Percentiles rank a stretch among this genome's conserved stretches.
phyloP scores from a whole-genome alignment of 1,284 basidiomycete genomes.

The Caloboletus firmus region DNA sequence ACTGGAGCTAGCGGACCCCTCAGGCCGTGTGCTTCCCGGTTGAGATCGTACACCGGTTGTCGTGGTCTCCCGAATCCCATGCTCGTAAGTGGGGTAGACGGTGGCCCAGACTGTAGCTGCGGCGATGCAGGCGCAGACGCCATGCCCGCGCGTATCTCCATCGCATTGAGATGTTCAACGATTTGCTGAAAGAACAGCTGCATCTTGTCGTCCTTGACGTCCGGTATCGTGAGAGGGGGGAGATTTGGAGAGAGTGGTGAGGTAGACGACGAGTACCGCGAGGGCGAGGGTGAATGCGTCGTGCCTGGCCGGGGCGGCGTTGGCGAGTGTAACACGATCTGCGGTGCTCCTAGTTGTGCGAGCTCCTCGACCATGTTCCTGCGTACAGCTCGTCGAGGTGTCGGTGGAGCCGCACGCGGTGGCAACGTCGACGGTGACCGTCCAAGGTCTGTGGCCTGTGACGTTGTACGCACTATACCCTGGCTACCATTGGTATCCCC shows the following conservation, averaged over 20 bases:
- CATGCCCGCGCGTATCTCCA: slow-evolving; percentile 49
- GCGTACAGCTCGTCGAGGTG: slow-evolving; percentile 47
- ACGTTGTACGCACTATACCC: slow-evolving; percentile 24
- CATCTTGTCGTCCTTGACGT: slow-evolving; percentile 58
- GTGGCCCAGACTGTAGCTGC: slow-evolving; percentile 13
- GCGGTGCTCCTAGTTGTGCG: slow-evolving; percentile 15
- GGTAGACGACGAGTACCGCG: slow-evolving; percentile 23
- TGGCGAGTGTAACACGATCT: slow-evolving; percentile 34
- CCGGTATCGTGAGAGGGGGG: slow-evolving; percentile 39
- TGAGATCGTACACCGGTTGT: slow-evolving; percentile 11
- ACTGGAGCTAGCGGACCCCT: slow-evolving; percentile 15
- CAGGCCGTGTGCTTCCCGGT: background rate
- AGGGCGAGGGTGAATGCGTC: slow-evolving; percentile 31
- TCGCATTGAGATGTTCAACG: slow-evolving; percentile 73
- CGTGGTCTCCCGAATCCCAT: slow-evolving; percentile 18
- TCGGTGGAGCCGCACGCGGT: slow-evolving; percentile 58
- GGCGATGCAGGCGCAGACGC: slow-evolving; percentile 22
- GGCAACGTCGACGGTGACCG: slow-evolving; percentile 43
- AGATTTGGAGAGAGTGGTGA: slow-evolving; percentile 38
- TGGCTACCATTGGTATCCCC: background rate
- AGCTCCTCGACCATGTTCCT: slow-evolving; percentile 23
- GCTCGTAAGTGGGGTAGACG: slow-evolving; percentile 21
- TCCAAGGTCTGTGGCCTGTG: slow-evolving; percentile 29
- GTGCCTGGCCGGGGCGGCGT: slow-evolving; percentile 30
- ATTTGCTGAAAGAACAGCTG: slow-evolving; percentile 82